These are phyloP conservation scores for Exophiala sp. DNA, from an alignment of 2,329 filamentous ascomycete genomes.

Conservation along the genomic window DNA sequence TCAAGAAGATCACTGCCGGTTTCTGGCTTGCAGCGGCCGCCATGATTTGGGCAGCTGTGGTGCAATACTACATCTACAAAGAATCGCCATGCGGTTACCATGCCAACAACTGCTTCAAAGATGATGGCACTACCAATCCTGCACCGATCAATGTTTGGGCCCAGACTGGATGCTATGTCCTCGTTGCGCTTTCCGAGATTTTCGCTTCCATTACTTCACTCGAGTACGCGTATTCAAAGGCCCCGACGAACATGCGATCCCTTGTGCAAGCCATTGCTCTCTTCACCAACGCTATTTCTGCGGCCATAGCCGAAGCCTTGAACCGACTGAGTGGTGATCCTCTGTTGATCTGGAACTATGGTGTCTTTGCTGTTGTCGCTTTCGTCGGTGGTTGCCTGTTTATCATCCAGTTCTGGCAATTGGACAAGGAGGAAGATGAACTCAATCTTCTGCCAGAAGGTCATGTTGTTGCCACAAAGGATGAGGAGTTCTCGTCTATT, in stretches of 20 bases:
- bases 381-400: conserved; percentile 59
- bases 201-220: conserved; percentile 62
- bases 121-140: conserved; percentile 25
- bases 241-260: conserved; percentile 70
- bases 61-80: conserved; percentile 56
- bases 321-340: conserved; percentile 58
- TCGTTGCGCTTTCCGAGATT: conserved; percentile 53
- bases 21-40: conserved; percentile 49
- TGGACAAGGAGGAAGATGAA: conserved; percentile 62
- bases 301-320: conserved; percentile 65
- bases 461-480: conserved; percentile 16
- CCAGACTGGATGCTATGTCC: conserved; percentile 45
- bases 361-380: conserved; percentile 55
- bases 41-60: conserved; percentile 52
- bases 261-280: conserved; percentile 63
- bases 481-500: conserved; percentile 1
- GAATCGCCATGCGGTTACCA: conserved; percentile 49
- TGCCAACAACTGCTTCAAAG: conserved; percentile 36
- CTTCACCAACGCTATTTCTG: conserved; percentile 64
- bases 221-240: conserved; percentile 70
- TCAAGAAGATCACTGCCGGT: conserved; percentile 50
- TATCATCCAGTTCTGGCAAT: conserved; percentile 60
- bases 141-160: conserved; percentile 37
- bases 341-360: conserved; percentile 67
- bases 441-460: conserved; percentile 46